Evolutionary conservation across 2,329 filamentous ascomycete genomes (phyloP).

Genomic region (Cordyceps farinosa): DNA sequence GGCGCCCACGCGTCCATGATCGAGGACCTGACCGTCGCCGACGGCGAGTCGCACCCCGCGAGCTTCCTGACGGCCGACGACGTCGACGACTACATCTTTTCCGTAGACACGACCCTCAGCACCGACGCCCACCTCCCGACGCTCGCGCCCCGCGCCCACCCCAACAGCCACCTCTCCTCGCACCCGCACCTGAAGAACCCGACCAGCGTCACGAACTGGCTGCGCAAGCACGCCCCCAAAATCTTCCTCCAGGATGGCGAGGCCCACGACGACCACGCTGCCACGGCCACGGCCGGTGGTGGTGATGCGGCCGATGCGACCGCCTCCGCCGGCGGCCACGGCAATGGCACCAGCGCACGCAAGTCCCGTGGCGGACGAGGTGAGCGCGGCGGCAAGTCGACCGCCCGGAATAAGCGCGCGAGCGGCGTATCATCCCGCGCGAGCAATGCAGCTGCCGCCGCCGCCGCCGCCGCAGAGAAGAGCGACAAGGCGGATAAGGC

Average conservation of each 20-base stretch:
- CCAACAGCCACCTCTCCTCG: slow-evolving; percentile 34
- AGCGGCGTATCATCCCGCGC: slow-evolving; percentile 24
- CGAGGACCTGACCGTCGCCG: slow-evolving; percentile 46
- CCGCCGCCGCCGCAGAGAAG: slow-evolving; percentile 22
- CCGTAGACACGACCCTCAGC: slow-evolving; percentile 54
- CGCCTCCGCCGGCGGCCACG: not conserved
- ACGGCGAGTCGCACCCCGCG: slow-evolving; percentile 55
- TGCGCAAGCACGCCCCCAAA: slow-evolving; percentile 78
- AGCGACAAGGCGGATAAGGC: slow-evolving; percentile 19
- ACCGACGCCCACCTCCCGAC: slow-evolving; percentile 42
- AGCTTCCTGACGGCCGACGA: slow-evolving; percentile 67
- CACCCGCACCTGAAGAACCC: slow-evolving; percentile 62
- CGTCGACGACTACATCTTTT: slow-evolving; percentile 69
- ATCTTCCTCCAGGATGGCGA: slow-evolving; percentile 79
- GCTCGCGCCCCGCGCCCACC: slow-evolving; percentile 48
- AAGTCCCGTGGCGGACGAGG: slow-evolving; percentile 35
- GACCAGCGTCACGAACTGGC: slow-evolving; percentile 93
- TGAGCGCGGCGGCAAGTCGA: slow-evolving; percentile 38
- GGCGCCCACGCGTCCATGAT: slow-evolving; percentile 59
- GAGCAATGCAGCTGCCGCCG: slow-evolving; percentile 28
- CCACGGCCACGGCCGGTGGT: slow-evolving; percentile 37
- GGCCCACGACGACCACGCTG: slow-evolving; percentile 25
- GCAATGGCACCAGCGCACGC: slow-evolving; percentile 28
- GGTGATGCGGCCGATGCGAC: slow-evolving; percentile 25
- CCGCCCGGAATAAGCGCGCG: slow-evolving; percentile 36